Evolutionary conservation across 2,329 filamentous ascomycete species (phyloP).

Genomic region (Aspergillus candidus): DNA sequence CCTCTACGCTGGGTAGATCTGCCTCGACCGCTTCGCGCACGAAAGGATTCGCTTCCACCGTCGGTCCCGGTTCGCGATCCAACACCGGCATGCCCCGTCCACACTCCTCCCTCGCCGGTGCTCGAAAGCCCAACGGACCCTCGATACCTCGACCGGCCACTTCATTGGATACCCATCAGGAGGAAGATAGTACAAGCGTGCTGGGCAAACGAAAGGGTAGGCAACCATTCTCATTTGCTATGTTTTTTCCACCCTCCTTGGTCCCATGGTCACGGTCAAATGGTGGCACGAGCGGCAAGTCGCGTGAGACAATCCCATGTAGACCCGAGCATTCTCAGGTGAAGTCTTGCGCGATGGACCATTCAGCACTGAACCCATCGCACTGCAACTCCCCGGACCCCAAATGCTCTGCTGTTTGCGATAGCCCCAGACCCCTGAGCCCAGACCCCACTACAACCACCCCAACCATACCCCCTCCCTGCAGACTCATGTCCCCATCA

Average conservation of each 20-base stretch:
- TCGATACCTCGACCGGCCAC: conserved; percentile 38
- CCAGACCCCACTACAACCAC: conserved; percentile 21
- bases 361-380: conserved; percentile 5
- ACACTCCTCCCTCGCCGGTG: conserved; percentile 48
- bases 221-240: conserved; percentile 32
- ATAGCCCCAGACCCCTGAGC: conserved; percentile 10
- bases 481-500: conserved; percentile 14
- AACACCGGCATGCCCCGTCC: conserved; percentile 43
- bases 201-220: conserved; percentile 50
- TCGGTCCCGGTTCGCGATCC: conserved; percentile 50
- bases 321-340: conserved; percentile 1
- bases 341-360: conserved; percentile 6
- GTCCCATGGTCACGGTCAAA: conserved; percentile 10
- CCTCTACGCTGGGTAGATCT: conserved; percentile 33
- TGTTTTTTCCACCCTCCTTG: conserved; percentile 15
- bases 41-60: conserved; percentile 51
- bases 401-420: conserved; percentile 5
- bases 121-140: conserved; percentile 43
- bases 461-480: conserved; percentile 36
- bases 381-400: conserved; percentile 10
- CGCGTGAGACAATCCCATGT: neutral
- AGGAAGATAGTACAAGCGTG: conserved; percentile 31
- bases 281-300: neutral
- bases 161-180: conserved; percentile 38
- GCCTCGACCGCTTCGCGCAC: conserved; percentile 42